A percentile compares a stretch with the other conserved stretches of the same genome.
Evolutionary conservation across 768 basidiomycete species (phyloP).

Genomic region (Russula lepida): DNA sequence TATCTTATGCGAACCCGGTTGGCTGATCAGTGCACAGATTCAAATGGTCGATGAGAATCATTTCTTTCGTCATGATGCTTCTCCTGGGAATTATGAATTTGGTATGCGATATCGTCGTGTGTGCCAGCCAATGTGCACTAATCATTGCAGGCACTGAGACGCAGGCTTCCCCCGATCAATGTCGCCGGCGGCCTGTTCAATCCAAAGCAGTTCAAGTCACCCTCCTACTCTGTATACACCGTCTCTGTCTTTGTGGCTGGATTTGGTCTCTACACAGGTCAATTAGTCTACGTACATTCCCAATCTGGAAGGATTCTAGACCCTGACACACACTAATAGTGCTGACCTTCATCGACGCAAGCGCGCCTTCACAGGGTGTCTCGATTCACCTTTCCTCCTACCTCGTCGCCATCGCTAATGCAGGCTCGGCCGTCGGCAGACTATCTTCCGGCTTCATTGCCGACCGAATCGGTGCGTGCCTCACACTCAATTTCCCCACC

Average conservation of each 20-base stretch:
- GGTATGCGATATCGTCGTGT: conserved; percentile 24
- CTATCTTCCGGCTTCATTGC: conserved; percentile 43
- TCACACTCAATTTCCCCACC: no score
- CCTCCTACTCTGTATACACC: conserved; percentile 50
- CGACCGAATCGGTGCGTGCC: conserved; percentile 42
- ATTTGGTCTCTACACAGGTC: conserved; percentile 55
- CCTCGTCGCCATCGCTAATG: conserved; percentile 60
- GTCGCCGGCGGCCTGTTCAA: conserved; percentile 53
- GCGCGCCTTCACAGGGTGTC: conserved; percentile 44
- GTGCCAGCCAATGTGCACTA: neutral
- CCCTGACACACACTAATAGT: conserved; percentile 30
- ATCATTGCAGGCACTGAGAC: conserved; percentile 27
- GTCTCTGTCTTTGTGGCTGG: conserved; percentile 47
- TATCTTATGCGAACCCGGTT: neutral
- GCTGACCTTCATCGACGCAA: conserved; percentile 59
- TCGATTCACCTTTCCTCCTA: conserved; percentile 49
- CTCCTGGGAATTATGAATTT: conserved; percentile 49
- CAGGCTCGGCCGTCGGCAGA: conserved; percentile 54
- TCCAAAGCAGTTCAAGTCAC: conserved; percentile 44
- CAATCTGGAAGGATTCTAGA: neutral
- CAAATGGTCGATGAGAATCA: conserved; percentile 64
- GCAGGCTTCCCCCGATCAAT: conserved; percentile 47
- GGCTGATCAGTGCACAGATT: conserved; percentile 38
- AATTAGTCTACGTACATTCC: neutral
- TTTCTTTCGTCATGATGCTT: conserved; percentile 53